phyloP scores from a whole-genome alignment of 805 yeast species.

The Wickerhamiella cacticola region DNA sequence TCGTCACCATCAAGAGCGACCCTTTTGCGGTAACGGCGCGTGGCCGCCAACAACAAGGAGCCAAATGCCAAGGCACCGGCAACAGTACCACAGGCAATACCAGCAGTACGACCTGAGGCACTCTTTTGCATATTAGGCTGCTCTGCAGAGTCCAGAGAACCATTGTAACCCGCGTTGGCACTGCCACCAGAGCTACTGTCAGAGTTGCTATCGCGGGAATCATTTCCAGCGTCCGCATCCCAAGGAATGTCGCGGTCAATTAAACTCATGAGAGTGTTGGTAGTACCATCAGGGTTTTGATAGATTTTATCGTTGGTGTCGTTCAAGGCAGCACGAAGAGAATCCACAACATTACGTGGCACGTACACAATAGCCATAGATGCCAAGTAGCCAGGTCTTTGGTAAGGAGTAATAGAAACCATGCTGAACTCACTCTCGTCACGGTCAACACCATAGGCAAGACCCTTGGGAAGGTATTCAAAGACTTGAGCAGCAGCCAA shows the following conservation, averaged over 20 bases:
- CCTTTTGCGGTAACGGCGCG: slow-evolving; percentile 13
- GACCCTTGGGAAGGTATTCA: slow-evolving; percentile 66
- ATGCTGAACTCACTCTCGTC: slow-evolving; percentile 40
- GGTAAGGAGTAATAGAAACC: slow-evolving; percentile 61
- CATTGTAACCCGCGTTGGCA: slow-evolving; percentile 23
- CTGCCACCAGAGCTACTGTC: slow-evolving; percentile 23
- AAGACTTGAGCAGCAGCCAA: slow-evolving; percentile 75
- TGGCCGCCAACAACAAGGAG: slow-evolving; percentile 37
- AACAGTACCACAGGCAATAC: slow-evolving; percentile 72
- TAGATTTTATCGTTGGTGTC: slow-evolving; percentile 49
- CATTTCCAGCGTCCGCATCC: slow-evolving; percentile 4
- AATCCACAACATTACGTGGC: slow-evolving; percentile 41
- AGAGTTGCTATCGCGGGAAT: slow-evolving; percentile 11
- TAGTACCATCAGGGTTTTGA: slow-evolving; percentile 43
- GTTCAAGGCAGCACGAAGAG: slow-evolving; percentile 39
- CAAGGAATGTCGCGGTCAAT: slow-evolving; percentile 51
- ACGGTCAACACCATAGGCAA: slow-evolving; percentile 47
- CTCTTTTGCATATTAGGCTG: slow-evolving; percentile 28
- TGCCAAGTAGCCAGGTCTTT: slow-evolving; percentile 52
- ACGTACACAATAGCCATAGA: slow-evolving; percentile 84
- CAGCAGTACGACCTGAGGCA: slow-evolving; percentile 42
- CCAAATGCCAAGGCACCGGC: slow-evolving; percentile 62
- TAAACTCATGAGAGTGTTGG: slow-evolving; percentile 46
- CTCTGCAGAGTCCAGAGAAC: slow-evolving; percentile 28
- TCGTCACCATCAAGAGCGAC: slow-evolving; percentile 8